Evolutionary conservation across 2,329 filamentous ascomycete genomes (phyloP), one percentile per base, ranked within the genome.

Genomic region (Neopestalotiopsis sp.): DNA sequence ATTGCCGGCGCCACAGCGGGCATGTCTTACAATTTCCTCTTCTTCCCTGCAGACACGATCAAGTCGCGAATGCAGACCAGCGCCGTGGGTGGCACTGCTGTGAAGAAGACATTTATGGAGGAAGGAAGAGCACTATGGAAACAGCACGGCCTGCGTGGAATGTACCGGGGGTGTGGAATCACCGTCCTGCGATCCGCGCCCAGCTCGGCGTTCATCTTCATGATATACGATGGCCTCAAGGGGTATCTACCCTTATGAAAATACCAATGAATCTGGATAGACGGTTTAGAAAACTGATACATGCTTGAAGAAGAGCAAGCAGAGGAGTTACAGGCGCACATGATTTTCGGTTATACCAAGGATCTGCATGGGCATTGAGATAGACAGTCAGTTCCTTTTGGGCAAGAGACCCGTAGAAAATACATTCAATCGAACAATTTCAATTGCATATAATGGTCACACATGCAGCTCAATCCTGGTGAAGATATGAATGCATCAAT

Each of bases 171-270:
- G 3, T 99, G 96, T 76, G 96, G 96, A 40, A 96, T 99, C 73
- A 99, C 96, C 0, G 94, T 96, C 61, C 85, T 91, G 40, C 89
- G 96, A 70, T 92, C 94, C 45, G 95, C 94, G 40, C 96, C 96
- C 2, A 98, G 95, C 80, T 98, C 95, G n/a, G 96, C 96, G 7
- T 94, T 98, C 77, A 99, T 99, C 70, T 99, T 99, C 77, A 95
- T 96, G 71, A 90, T 98, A 70, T 98, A 95, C 78, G 96, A 98
- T 81, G 92, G 91, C 14, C 81, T 99, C 79, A 94, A 94, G 83
- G 87, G 85, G 71, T 84, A 89, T 73, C 87, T 96, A 76, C 85
- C 88, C 42, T 74, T 88, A 56, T 67, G 62, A 66, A 56, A n/a
- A 13, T 62, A 20, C 30, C 59, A 40, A 20, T 38, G 14, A 40